phyloP scores from a whole-genome alignment of 2,329 filamentous ascomycete genomes.

The Ceratocystis ficicola region DNA sequence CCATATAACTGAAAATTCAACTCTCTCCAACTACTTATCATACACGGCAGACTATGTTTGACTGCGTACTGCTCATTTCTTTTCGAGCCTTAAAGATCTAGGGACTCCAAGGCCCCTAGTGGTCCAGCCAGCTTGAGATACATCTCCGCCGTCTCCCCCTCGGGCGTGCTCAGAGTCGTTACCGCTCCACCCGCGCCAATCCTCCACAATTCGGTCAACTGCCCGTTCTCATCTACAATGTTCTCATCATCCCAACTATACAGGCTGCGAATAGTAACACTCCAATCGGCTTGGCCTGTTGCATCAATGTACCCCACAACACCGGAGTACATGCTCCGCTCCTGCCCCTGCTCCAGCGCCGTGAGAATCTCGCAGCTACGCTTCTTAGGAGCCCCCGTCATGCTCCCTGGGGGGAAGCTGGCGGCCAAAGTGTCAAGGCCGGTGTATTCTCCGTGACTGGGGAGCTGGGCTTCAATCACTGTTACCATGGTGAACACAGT shows the following conservation, averaged over 20 bases:
- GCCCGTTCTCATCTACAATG: conserved; percentile 26
- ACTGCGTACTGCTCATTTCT: not conserved
- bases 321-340: conserved; percentile 72
- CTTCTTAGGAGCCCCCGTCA: conserved; percentile 95
- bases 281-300: conserved; percentile 76
- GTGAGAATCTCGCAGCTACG: conserved; percentile 74
- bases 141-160: conserved; percentile 88
- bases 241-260: conserved; percentile 58
- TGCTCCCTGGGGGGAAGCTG: conserved; percentile 77
- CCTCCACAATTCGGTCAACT: conserved; percentile 53
- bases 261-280: conserved; percentile 75
- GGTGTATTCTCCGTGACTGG: conserved; percentile 33
- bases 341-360: conserved; percentile 48
- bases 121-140: conserved; percentile 55
- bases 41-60: not conserved
- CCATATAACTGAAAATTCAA: conserved; percentile 4
- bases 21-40: conserved; percentile 1
- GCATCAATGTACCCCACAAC: conserved; percentile 84
- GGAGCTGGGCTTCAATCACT: conserved; percentile 61
- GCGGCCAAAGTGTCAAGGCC: conserved; percentile 66
- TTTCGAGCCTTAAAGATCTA: conserved; percentile 22
- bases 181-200: conserved; percentile 86
- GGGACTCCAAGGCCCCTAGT: conserved; percentile 36
- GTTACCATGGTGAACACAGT: conserved; percentile 88
- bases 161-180: conserved; percentile 66